Percentiles rank a stretch among this genome's conserved stretches.
Evolutionary conservation across 2,329 filamentous ascomycete species (phyloP).

Genomic region (Fusarium solani-melongenae): DNA sequence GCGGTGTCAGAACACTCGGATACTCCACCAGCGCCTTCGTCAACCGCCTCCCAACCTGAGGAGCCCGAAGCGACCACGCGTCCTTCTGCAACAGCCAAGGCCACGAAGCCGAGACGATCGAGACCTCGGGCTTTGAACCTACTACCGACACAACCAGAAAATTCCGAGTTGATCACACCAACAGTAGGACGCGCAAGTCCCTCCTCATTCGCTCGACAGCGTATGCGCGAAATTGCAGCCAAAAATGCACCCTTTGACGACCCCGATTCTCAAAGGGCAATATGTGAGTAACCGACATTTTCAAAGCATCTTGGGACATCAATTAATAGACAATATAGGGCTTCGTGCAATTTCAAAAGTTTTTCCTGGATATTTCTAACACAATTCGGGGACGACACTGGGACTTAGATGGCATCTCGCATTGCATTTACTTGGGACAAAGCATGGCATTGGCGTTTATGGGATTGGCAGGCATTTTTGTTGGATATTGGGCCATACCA

Average conservation of each 20-base stretch:
- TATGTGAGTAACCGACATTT: constrained; percentile 49
- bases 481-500: constrained; percentile 30
- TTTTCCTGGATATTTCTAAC: constrained; percentile 54
- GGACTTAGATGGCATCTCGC: constrained; percentile 21
- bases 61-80: constrained; percentile 21
- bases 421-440: constrained; percentile 26
- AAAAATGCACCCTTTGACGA: constrained; percentile 57
- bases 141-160: constrained; percentile 53
- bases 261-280: constrained; percentile 52
- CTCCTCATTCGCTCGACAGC: constrained; percentile 56
- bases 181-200: constrained; percentile 52
- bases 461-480: constrained; percentile 27
- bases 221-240: constrained; percentile 57
- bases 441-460: constrained; percentile 47
- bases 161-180: constrained; percentile 44
- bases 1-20: constrained; percentile 8
- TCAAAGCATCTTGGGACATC: background rate
- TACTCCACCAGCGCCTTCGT: constrained; percentile 4
- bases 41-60: constrained; percentile 17
- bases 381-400: constrained; percentile 6
- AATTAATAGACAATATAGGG: constrained; percentile 48
- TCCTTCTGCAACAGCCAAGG: constrained; percentile 29
- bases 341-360: constrained; percentile 56
- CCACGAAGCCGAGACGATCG: constrained; percentile 40
- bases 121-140: constrained; percentile 46